A percentile compares a stretch with the other conserved stretches of the same genome.
Conservation (phyloP, 108 stramenopile species). For the Fragilariopsis cylindrus region DNA sequence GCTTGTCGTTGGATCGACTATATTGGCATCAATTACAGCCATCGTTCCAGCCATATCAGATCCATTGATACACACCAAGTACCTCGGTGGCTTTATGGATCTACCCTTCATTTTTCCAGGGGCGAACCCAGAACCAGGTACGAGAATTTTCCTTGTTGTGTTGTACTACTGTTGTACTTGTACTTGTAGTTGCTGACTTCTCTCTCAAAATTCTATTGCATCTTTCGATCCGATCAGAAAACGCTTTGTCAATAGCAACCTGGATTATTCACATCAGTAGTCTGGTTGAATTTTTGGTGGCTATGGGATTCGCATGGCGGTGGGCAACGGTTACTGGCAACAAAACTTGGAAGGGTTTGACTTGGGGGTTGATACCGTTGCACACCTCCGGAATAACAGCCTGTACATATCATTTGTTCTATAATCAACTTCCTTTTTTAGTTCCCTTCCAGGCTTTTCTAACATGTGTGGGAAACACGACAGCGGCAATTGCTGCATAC, state of each 20-base stretch:
- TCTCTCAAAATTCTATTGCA: no score
- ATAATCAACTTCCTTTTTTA: slow-evolving; percentile 80
- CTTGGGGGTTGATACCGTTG: slow-evolving; percentile 90
- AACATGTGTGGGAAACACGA: slow-evolving; percentile 82
- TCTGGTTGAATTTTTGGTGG: slow-evolving; percentile 86
- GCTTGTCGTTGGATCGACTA: slow-evolving; percentile 61
- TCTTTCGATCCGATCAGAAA: slow-evolving; percentile 12
- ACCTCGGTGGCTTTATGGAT: slow-evolving; percentile 77
- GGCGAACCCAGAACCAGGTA: slow-evolving; percentile 58
- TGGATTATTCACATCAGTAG: slow-evolving; percentile 93
- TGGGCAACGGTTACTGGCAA: slow-evolving; percentile 73
- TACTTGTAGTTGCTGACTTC: no score
- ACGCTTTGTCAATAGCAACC: slow-evolving; percentile 31
- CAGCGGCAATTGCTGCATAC: slow-evolving; percentile 71
- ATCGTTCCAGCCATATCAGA: slow-evolving; percentile 57
- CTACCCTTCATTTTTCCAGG: slow-evolving; percentile 43
- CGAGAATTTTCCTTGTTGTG: no score
- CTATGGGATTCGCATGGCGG: slow-evolving; percentile 89
- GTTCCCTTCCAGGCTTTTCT: slow-evolving; percentile 86
- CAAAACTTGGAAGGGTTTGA: slow-evolving; percentile 86
- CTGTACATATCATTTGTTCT: slow-evolving; percentile 93
- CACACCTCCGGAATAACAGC: slow-evolving; percentile 91
- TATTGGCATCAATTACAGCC: slow-evolving; percentile 57
- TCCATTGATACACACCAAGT: slow-evolving; percentile 71
- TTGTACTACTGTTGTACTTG: no score